Evolutionary conservation across 2,329 filamentous ascomycete genomes (phyloP).

Genomic region (Sarocladium strictum): DNA sequence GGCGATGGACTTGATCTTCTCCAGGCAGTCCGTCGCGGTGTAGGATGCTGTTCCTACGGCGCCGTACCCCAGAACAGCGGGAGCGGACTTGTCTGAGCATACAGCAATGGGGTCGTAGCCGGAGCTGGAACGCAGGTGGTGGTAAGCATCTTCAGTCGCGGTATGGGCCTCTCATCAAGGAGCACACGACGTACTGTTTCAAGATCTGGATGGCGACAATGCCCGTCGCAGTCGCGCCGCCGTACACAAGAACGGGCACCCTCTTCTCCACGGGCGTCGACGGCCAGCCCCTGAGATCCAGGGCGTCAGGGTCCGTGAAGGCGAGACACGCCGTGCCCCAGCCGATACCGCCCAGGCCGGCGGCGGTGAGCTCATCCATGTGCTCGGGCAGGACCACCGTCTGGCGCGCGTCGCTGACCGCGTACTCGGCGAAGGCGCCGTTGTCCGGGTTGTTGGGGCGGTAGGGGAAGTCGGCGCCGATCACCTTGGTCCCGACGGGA

Average conservation of each 20-base stretch:
- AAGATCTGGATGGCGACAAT: constrained; percentile 23
- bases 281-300: constrained; percentile 11
- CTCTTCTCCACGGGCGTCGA: constrained; percentile 8
- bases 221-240: constrained; percentile 22
- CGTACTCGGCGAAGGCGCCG: constrained; percentile 8
- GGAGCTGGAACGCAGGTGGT: constrained; percentile 11
- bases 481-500: constrained; percentile 9
- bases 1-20: constrained; percentile 11
- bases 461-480: constrained; percentile 13
- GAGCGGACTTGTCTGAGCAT: constrained; percentile 15
- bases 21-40: constrained; percentile 15
- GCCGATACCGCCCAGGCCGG: constrained; percentile 19
- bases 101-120: constrained; percentile 16
- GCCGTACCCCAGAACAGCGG: constrained; percentile 15
- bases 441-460: background rate
- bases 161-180: no score
- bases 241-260: constrained; percentile 22
- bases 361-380: constrained; percentile 17
- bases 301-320: constrained; percentile 8
- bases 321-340: constrained; percentile 18
- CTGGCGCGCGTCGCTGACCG: constrained; percentile 8
- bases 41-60: constrained; percentile 16
- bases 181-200: constrained; percentile 18
- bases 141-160: no score
- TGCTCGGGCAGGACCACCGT: constrained; percentile 15